Percentiles rank a stretch among this genome's conserved stretches.
These are phyloP conservation scores for Aotearoamyces nothofagi DNA, from an alignment of 2,329 filamentous ascomycete genomes.

Conservation along the genomic window DNA sequence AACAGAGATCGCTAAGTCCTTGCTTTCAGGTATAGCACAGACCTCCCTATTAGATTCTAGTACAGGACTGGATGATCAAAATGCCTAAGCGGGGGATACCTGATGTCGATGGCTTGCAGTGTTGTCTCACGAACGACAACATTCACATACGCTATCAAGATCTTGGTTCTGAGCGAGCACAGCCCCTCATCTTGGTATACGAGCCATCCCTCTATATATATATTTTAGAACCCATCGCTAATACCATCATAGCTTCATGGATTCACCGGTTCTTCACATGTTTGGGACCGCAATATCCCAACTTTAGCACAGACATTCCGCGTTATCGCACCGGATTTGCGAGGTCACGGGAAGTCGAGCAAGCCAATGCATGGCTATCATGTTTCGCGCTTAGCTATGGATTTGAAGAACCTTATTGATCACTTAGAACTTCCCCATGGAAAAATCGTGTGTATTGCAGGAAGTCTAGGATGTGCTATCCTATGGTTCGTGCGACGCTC, in stretches of 20 bases:
- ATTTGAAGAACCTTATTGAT: slow-evolving; percentile 13
- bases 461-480: slow-evolving; percentile 18
- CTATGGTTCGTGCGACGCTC: slow-evolving; percentile 13
- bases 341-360: slow-evolving; percentile 16
- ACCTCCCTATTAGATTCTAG: no score
- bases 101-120: no score
- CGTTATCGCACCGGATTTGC: slow-evolving; percentile 16
- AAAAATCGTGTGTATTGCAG: slow-evolving; percentile 11
- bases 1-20: no score
- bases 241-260: slow-evolving; percentile 17
- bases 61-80: no score
- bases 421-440: slow-evolving; percentile 3
- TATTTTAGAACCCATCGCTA: not conserved
- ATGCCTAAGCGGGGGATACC: no score
- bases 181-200: slow-evolving; percentile 3
- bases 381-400: slow-evolving; percentile 17
- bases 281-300: slow-evolving; percentile 17
- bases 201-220: not conserved
- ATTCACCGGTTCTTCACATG: slow-evolving; percentile 17
- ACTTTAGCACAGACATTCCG: slow-evolving; percentile 10
- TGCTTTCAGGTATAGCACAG: no score
- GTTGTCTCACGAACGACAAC: not conserved
- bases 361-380: slow-evolving; percentile 17
- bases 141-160: not conserved
- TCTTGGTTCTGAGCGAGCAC: not conserved